phyloP scores from a whole-genome alignment of 1,284 basidiomycete species.

The Leccinum solheimii region DNA sequence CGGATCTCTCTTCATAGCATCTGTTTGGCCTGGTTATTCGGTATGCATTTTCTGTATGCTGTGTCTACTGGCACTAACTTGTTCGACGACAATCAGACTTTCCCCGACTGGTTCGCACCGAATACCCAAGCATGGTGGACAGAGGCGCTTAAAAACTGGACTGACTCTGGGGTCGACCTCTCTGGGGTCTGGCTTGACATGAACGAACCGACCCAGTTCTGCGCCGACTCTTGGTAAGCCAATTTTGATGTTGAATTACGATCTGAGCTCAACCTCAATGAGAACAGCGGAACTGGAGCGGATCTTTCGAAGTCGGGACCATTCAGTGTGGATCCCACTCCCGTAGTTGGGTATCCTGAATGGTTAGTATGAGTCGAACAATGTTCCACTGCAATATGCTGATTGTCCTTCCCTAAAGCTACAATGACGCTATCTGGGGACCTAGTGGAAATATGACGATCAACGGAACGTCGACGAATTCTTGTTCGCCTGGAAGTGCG shows the following conservation, averaged over 20 bases:
- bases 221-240: conserved; percentile 59
- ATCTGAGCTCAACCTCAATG: conserved; percentile 14
- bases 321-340: conserved; percentile 47
- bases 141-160: conserved; percentile 62
- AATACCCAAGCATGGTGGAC: conserved; percentile 61
- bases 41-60: conserved; percentile 26
- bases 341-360: conserved; percentile 59
- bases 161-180: conserved; percentile 53
- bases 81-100: conserved; percentile 43
- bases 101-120: conserved; percentile 70
- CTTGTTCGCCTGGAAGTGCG: conserved; percentile 18
- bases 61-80: neutral
- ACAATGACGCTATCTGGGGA: conserved; percentile 61
- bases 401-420: conserved; percentile 44
- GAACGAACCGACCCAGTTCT: conserved; percentile 70
- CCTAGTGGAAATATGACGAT: conserved; percentile 74
- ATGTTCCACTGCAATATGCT: neutral
- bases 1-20: conserved; percentile 64
- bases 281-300: conserved; percentile 49
- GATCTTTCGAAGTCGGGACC: conserved; percentile 40
- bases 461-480: conserved; percentile 62
- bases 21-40: conserved; percentile 62
- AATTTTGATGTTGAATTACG: neutral
- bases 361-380: conserved; percentile 42
- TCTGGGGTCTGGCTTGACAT: conserved; percentile 79